phyloP scores from a whole-genome alignment of 805 yeast genomes.

The Cyberlindnera mycetangii region DNA sequence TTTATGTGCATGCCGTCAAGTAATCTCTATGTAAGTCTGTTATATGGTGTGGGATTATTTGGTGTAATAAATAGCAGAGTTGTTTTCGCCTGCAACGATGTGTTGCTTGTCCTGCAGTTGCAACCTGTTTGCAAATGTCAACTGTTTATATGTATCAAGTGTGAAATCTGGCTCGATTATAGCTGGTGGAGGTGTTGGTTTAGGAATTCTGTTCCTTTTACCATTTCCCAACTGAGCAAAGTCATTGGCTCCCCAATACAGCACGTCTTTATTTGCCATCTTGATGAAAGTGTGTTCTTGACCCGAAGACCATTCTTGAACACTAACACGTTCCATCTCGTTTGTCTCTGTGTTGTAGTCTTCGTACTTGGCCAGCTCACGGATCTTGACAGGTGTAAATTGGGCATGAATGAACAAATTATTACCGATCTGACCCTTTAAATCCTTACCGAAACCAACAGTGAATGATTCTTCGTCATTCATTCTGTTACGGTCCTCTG shows the following conservation, averaged over 20 bases:
- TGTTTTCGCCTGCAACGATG: conserved; percentile 57
- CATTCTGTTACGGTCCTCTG: conserved; percentile 20
- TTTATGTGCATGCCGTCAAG: not conserved
- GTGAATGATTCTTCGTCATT: conserved; percentile 30
- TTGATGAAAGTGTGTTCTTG: conserved; percentile 61
- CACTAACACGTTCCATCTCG: conserved; percentile 41
- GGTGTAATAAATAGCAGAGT: conserved; percentile 63
- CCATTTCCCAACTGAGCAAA: conserved; percentile 86
- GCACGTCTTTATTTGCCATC: conserved; percentile 59
- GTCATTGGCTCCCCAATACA: conserved; percentile 83
- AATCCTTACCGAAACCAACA: conserved; percentile 79
- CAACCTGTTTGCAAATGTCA: conserved; percentile 42
- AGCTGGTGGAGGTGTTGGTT: conserved; percentile 53
- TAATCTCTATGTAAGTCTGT: not conserved
- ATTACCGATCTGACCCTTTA: conserved; percentile 82
- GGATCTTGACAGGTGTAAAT: conserved; percentile 58
- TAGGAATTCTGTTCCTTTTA: conserved; percentile 54
- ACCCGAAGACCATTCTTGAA: conserved; percentile 59
- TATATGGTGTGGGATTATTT: too few species aligned
- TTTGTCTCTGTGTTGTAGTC: conserved; percentile 52
- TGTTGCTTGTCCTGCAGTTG: conserved; percentile 51
- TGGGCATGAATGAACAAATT: conserved; percentile 75
- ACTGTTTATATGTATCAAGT: conserved; percentile 31
- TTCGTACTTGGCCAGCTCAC: conserved; percentile 35
- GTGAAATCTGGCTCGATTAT: conserved; percentile 51